Base-by-base conservation (phyloP, 2,329 filamentous ascomycete genomes). In the Tolypocladium sp. region DNA sequence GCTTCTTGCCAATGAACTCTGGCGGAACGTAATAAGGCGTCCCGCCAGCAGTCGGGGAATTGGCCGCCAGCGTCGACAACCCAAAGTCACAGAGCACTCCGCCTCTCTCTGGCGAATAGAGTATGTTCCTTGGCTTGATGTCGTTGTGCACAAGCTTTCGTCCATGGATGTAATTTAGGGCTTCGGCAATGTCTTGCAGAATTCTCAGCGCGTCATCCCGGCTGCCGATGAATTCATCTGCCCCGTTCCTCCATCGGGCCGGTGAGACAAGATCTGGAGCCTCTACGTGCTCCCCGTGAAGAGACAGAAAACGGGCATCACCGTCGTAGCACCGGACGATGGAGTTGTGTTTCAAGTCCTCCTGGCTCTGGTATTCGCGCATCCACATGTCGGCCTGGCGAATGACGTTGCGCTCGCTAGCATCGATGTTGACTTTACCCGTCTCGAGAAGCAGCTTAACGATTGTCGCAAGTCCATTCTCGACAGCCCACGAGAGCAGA, bases 1-100 rank as follows among this genome's bases (percentile, higher is more conserved):
- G 73, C 67, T 79, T 82, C 57, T 75, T 72, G 15, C 78, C 80
- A 60, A 85, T 82, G 67, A 83, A 86, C 68, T 86, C 83, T 25
- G 82, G 82, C 1, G 83, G 82, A 25, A 86, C 77, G 66, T 86
- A 86, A 70, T 83, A 85, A 15, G 83, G 83, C 17, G 83, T 86
- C 56, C 83, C 83, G 33, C 82, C 82, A 9, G 76, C 76, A 2
- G 76, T 78, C 15, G 77, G 75, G 4, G 78, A 74, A 61, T 77
- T 78, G 58, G 68, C 71, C 25, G 74, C 75, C 37, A 70, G 71
- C 2, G 81, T 82, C 12, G 82, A 82, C 51, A 85, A 72, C 15
- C 83, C 83, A 69, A 85, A 83, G 68, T 85, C 83, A 68, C 83
- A 85, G 37, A 86, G 77, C 2, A 85, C 81, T 38, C 82, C 82